These are phyloP conservation scores for Cryomyces antarcticus DNA, from an alignment of 495 filamentous ascomycete species.

Conservation along the genomic window DNA sequence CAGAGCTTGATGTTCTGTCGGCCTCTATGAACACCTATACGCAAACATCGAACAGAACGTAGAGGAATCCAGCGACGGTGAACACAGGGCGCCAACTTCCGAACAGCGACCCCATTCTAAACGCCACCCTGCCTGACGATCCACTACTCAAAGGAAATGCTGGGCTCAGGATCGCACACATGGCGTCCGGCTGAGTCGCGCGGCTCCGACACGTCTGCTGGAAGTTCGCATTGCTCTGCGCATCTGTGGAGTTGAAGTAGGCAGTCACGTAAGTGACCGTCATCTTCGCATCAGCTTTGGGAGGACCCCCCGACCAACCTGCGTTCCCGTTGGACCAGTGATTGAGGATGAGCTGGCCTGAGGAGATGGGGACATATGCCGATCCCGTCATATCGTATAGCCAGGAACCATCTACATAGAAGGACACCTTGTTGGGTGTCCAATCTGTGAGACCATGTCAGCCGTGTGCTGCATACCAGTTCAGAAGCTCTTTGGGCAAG, in stretches of 20 bases:
- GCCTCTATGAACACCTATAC: too few species aligned
- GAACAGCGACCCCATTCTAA: too few species aligned
- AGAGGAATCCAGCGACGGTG: too few species aligned
- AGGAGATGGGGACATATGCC: constrained; percentile 24
- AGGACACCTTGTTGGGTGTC: constrained; percentile 33
- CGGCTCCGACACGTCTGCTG: constrained; percentile 2
- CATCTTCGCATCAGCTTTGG: constrained; percentile 34
- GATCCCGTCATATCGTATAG: constrained; percentile 32
- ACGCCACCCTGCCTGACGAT: too few species aligned
- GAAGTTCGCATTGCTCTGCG: constrained; percentile 1
- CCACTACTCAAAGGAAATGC: too few species aligned
- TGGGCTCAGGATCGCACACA: too few species aligned
- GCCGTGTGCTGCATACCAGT: too few species aligned
- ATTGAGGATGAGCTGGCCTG: constrained; percentile 45
- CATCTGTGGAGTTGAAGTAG: constrained; percentile 51
- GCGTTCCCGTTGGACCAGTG: constrained; percentile 64
- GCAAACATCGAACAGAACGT: too few species aligned
- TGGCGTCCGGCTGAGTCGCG: too few species aligned
- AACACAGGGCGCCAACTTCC: too few species aligned
- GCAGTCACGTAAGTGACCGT: constrained; percentile 46
- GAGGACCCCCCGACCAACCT: constrained; percentile 49
- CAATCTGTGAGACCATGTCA: constrained; percentile 26
- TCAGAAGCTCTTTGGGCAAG: too few species aligned
- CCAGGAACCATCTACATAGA: constrained; percentile 39
- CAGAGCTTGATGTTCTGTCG: too few species aligned